Percentiles rank a stretch among this genome's conserved stretches.
phyloP scores from a whole-genome alignment of 2,329 filamentous ascomycete genomes.

The Colletotrichum sp. region DNA sequence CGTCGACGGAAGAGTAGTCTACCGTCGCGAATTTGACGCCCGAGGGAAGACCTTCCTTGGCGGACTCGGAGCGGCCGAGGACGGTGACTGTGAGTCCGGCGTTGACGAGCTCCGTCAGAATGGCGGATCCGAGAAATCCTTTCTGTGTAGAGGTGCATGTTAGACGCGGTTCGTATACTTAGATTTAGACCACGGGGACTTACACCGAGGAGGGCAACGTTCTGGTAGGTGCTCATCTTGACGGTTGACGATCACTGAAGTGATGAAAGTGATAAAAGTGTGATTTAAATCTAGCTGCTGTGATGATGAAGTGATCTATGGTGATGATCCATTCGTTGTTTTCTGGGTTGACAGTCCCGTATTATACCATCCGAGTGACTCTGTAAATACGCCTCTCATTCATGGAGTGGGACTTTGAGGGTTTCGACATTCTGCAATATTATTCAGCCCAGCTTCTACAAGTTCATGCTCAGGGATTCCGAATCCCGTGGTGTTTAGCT shows the following conservation, averaged over 20 bases:
- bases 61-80: slow-evolving; percentile 49
- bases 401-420: not conserved
- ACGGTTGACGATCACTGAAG: not conserved
- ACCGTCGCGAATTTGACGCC: not conserved
- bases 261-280: not conserved
- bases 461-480: not conserved
- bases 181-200: not conserved
- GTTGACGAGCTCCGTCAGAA: slow-evolving; percentile 41
- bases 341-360: not conserved
- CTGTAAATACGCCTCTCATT: not conserved
- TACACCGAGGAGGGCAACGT: slow-evolving; percentile 16
- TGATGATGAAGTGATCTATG: not conserved
- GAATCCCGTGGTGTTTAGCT: not conserved
- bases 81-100: slow-evolving; percentile 57
- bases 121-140: slow-evolving; percentile 44
- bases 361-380: not conserved
- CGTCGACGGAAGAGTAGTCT: slow-evolving; percentile 26
- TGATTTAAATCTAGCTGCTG: not conserved
- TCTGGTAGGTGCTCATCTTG: slow-evolving; percentile 6
- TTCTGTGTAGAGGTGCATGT: slow-evolving; percentile 26
- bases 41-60: not conserved
- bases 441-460: not conserved
- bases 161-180: not conserved
- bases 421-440: not conserved
- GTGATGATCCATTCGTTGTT: not conserved